A percentile compares a stretch with the other conserved stretches of the same genome.
Evolutionary conservation across 129 eudicot species (phyloP).

Genomic region (Escallonia rubra): DNA sequence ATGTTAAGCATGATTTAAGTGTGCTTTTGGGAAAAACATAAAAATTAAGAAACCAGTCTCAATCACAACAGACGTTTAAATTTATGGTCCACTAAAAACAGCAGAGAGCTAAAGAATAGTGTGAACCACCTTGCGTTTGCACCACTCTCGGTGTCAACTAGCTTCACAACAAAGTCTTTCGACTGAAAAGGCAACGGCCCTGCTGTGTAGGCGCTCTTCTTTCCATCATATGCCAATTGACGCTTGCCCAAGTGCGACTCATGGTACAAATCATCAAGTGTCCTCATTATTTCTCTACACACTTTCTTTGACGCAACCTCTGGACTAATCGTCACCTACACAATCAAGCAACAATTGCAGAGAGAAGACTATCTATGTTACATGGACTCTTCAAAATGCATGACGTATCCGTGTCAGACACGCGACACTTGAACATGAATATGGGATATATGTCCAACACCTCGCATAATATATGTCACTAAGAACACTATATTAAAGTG

Average conservation of each 20-base stretch:
- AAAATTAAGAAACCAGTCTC: too few species aligned
- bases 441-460: too few species aligned
- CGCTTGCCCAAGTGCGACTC: constrained; percentile 46
- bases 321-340: constrained; percentile 67
- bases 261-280: constrained; percentile 22
- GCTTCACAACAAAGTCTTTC: constrained; percentile 54
- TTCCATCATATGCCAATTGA: constrained; percentile 68
- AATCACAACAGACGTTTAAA: not conserved
- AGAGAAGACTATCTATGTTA: not conserved
- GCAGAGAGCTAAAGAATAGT: too few species aligned
- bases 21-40: too few species aligned
- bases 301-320: constrained; percentile 62
- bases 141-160: constrained; percentile 25
- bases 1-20: too few species aligned
- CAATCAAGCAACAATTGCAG: not conserved
- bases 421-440: too few species aligned
- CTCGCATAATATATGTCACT: too few species aligned
- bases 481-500: too few species aligned
- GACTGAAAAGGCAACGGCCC: constrained; percentile 67
- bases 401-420: too few species aligned
- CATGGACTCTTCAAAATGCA: too few species aligned
- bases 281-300: constrained; percentile 41
- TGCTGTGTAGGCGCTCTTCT: constrained; percentile 63
- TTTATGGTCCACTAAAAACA: not conserved
- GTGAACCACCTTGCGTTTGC: not conserved